Evolutionary conservation across 1,139 yeast genomes (phyloP), one percentile per base, ranked within the genome.

Genomic region (Yamadazyma siamensis): DNA sequence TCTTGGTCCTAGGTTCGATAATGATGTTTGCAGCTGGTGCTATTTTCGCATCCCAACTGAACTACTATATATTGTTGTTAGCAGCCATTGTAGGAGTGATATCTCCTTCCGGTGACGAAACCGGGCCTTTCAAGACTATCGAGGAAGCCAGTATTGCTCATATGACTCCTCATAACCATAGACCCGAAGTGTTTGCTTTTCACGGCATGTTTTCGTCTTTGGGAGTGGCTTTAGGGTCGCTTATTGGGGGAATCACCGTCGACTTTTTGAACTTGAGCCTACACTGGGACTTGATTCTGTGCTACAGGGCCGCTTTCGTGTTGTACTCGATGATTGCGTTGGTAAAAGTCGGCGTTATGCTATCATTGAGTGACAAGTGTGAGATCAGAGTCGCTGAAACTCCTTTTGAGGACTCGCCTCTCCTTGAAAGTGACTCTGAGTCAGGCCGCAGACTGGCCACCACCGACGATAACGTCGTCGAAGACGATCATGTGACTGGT

Each of bases 71-170:
- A 0, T 60, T 88, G 26, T 60, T 88, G 19, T 16, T 69, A 3
- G 94, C 95, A 3, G 75, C 74, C 3, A 59, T 65, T 5, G 28
- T 67, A 7, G 75, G 73, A 0, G 88, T 88, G 9, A 82, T 88
- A 4, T 85, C 95, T 2, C 95, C 96, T 1, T 78, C 89, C 22
- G 95, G 96, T 11, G 91, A 82, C 47, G 96, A 88, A 50, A 86
- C 91, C 0, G 96, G 96, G 0, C 96, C 96, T 0, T 88, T 88
- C 57, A 82, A 85, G 49, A 78, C 94, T 1, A 78, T 88, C 13
- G 96, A 88, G 51, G 96, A 88, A 51, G 83, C 94, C 0, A 73
- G 85, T 18, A 65, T 88, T 34, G 95, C 96, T 0, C 94, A 86
- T 54, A 59, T 88, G 43, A 81, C 94, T 0, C 77, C 81, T 0